Evolutionary conservation across 305 asterid genomes (phyloP).

Genomic region (Fraxinus xanthoxyloides): DNA sequence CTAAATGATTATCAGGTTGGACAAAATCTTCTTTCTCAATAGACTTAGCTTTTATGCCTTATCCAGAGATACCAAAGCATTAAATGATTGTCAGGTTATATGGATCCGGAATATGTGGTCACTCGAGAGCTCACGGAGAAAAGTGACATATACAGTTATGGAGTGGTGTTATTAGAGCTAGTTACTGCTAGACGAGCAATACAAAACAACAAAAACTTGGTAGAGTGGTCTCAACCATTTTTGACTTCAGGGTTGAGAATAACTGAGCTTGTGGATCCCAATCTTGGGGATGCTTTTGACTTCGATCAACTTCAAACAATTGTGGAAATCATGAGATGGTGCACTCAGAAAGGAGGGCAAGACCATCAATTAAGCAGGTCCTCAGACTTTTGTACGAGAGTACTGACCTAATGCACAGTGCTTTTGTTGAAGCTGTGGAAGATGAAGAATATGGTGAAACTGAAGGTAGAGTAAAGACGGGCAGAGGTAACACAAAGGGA

Average conservation of each 20-base stretch:
- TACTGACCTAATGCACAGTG: constrained; percentile 64
- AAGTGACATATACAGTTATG: constrained; percentile 88
- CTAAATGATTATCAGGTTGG: neutral
- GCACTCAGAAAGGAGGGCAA: constrained; percentile 63
- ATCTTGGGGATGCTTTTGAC: constrained; percentile 60
- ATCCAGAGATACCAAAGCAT: constrained; percentile 6
- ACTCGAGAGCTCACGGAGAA: constrained; percentile 90
- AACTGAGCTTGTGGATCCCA: constrained; percentile 69
- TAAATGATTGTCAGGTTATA: constrained; percentile 54
- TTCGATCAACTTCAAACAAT: constrained; percentile 71
- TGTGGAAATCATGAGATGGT: constrained; percentile 61
- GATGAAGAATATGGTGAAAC: constrained; percentile 54
- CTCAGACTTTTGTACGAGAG: constrained; percentile 79
- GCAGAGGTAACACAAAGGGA: constrained; percentile 44
- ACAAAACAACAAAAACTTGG: constrained; percentile 78
- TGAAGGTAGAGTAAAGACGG: constrained; percentile 52
- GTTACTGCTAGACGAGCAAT: constrained; percentile 75
- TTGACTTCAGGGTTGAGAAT: constrained; percentile 51
- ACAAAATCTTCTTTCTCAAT: neutral
- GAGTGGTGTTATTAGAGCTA: constrained; percentile 74
- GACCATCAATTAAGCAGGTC: constrained; percentile 96
- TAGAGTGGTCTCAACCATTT: constrained; percentile 69
- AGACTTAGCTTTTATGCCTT: neutral
- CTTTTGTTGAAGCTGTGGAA: constrained; percentile 72
- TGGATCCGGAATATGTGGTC: constrained; percentile 86